Base-by-base conservation (phyloP, 495 filamentous ascomycete species). In the Penicillium maclennaniae region DNA sequence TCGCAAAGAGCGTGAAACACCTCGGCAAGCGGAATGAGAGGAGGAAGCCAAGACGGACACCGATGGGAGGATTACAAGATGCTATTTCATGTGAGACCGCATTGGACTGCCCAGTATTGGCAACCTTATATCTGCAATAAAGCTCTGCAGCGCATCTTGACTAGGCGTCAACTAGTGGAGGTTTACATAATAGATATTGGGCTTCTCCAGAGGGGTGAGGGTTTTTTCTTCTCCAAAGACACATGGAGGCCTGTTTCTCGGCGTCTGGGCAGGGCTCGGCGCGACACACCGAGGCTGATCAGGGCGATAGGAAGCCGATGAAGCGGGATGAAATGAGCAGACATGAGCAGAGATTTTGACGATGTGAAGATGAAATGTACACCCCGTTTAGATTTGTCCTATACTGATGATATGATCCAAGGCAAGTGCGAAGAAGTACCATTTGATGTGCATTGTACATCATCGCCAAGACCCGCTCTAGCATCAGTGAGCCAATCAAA, bases 231-330 rank as follows among this genome's bases (percentile, higher is more conserved):
- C 39, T 42, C 41, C 50, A 7, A 31, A 45, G 20, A 42, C 36
- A 43, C 49, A 52, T 15, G 46, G 47, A 55, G 68, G 69, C 64
- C 69, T 69, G 68, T 60, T 58, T 65, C 69, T 69, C 49, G 67
- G 69, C 69, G 59, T 26, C 62, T 65, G 57, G 62, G 61, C 69
- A 59, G 49, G n/a, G 59, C 60, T 67, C 52, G 60, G 50, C 61
- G 54, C 56, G 43, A 53, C 48, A 34, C 21, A 26, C 16, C 17
- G 37, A 28, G 38, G 38, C 38, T 20, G 26, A 23, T 28, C 25
- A 5, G 39, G 39, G 23, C 38, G 19, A 40, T 40, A 2, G 1
- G 1, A 7, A 16, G n/a, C 38, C n/a, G 20, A 12, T 34, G 9
- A 12, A 14, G 10, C 1, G 10, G 3, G 5, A 34, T 10, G 10